Percentiles rank a stretch among this genome's conserved stretches.
phyloP scores from a whole-genome alignment of 2,329 filamentous ascomycete species.

The Cordyceps tenuipes region DNA sequence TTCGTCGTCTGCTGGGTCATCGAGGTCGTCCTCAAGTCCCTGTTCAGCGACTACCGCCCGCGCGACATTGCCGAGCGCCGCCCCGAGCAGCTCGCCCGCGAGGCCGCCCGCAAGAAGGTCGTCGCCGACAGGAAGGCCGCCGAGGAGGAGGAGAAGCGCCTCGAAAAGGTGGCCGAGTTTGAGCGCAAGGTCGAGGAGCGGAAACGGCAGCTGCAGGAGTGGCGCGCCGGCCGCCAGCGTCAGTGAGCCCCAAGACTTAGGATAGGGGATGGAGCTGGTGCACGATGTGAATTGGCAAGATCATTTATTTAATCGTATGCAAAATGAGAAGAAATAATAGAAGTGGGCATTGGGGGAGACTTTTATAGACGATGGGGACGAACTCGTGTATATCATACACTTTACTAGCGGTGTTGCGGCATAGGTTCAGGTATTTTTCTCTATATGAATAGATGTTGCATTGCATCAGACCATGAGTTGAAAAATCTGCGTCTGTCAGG shows the following conservation, averaged over 20 bases:
- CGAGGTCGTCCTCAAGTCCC: conserved; percentile 73
- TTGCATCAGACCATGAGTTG: neutral
- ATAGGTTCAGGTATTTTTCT: neutral
- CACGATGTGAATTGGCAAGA: neutral
- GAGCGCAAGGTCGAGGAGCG: conserved; percentile 49
- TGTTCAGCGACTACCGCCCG: conserved; percentile 86
- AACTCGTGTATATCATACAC: neutral
- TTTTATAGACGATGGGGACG: neutral
- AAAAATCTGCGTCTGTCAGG: neutral
- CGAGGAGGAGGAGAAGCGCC: conserved; percentile 42
- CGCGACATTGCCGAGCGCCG: conserved; percentile 87
- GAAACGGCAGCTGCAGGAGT: conserved; percentile 38
- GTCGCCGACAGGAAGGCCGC: conserved; percentile 41
- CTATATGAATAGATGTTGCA: neutral
- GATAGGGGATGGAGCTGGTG: neutral
- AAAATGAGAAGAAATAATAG: neutral
- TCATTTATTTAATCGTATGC: neutral
- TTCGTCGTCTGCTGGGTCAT: conserved; percentile 81
- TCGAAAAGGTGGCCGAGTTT: conserved; percentile 50
- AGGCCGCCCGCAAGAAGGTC: conserved; percentile 58
- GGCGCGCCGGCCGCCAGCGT: conserved; percentile 30
- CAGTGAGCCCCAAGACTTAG: neutral
- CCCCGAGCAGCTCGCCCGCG: conserved; percentile 75
- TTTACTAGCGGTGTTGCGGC: neutral
- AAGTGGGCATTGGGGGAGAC: neutral